A percentile compares a stretch with the other conserved stretches of the same genome.
phyloP scores from a whole-genome alignment of 352 stramenopile species.

The Globisporangium emineosum region DNA sequence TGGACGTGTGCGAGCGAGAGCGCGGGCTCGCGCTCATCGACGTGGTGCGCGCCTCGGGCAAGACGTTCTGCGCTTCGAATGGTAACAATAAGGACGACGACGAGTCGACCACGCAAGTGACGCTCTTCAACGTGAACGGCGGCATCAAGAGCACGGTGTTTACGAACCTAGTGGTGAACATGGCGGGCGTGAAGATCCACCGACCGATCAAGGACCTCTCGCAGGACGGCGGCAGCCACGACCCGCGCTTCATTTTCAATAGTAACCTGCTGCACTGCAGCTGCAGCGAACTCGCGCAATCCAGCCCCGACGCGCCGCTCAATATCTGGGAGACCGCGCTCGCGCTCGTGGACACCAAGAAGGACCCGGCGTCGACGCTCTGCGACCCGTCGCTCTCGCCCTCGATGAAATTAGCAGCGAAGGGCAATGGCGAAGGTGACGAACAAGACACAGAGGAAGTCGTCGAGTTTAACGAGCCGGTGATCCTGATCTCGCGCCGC shows the following conservation, averaged over 20 bases:
- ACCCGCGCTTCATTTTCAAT: slow-evolving; percentile 21
- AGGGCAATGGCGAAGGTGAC: not conserved
- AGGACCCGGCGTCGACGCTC: slow-evolving; percentile 7
- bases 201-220: slow-evolving; percentile 19
- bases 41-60: slow-evolving; percentile 5
- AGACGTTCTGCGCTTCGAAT: slow-evolving; percentile 7
- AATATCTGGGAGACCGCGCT: slow-evolving; percentile 14
- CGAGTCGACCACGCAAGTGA: slow-evolving; percentile 7
- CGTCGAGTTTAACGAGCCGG: slow-evolving; percentile 7
- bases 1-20: slow-evolving; percentile 11
- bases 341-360: slow-evolving; percentile 1
- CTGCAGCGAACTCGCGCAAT: slow-evolving; percentile 2
- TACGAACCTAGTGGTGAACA: slow-evolving; percentile 11
- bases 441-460: not conserved
- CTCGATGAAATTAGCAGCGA: not conserved
- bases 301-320: not conserved
- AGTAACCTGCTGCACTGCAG: slow-evolving; percentile 5
- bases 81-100: not conserved
- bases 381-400: slow-evolving; percentile 7
- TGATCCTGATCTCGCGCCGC: slow-evolving; percentile 21
- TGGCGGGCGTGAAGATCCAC: slow-evolving; percentile 1
- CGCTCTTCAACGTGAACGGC: slow-evolving; percentile 5
- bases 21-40: slow-evolving; percentile 12
- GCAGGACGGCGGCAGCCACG: slow-evolving; percentile 23
- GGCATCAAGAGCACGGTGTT: slow-evolving; percentile 13